Evolutionary conservation across 164 flowering plant species (phyloP).

Genomic region (Vitis labrusca): DNA sequence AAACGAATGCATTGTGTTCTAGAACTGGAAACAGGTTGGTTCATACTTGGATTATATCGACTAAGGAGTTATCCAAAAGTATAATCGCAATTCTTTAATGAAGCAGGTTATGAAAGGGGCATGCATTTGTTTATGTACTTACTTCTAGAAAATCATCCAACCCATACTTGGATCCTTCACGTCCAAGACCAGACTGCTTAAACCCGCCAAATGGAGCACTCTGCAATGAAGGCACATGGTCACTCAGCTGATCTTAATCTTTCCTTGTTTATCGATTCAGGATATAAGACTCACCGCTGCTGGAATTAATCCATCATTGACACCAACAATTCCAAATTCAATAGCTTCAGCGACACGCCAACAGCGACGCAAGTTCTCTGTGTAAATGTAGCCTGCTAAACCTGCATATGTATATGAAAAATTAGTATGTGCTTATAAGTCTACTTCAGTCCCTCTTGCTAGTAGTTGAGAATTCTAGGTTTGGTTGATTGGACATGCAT

Average conservation of each 20-base stretch:
- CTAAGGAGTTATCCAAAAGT: too few species aligned
- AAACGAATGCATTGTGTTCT: too few species aligned
- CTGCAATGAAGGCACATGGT: slow-evolving; percentile 33
- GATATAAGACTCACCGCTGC: slow-evolving; percentile 60
- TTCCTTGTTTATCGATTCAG: neutral
- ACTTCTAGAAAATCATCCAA: slow-evolving; percentile 92
- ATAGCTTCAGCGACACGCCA: slow-evolving; percentile 98
- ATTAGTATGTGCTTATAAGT: too few species aligned
- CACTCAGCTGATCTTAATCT: neutral
- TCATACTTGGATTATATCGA: too few species aligned
- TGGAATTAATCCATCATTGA: slow-evolving; percentile 89
- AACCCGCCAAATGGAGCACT: slow-evolving; percentile 98
- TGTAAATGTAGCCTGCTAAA: slow-evolving; percentile 84
- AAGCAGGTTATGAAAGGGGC: too few species aligned
- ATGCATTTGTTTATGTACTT: slow-evolving; percentile 12
- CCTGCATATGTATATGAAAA: slow-evolving; percentile 36
- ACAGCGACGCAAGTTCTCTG: slow-evolving; percentile 70
- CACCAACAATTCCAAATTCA: slow-evolving; percentile 93
- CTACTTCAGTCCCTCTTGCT: too few species aligned
- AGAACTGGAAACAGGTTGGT: too few species aligned
- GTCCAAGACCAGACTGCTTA: slow-evolving; percentile 95
- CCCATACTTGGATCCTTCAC: slow-evolving; percentile 97
- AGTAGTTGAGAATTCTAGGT: neutral
- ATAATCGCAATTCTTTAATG: too few species aligned
- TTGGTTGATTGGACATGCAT: neutral